Conservation (phyloP, 2,329 filamentous ascomycete genomes). For the Cladosporium sp. region DNA sequence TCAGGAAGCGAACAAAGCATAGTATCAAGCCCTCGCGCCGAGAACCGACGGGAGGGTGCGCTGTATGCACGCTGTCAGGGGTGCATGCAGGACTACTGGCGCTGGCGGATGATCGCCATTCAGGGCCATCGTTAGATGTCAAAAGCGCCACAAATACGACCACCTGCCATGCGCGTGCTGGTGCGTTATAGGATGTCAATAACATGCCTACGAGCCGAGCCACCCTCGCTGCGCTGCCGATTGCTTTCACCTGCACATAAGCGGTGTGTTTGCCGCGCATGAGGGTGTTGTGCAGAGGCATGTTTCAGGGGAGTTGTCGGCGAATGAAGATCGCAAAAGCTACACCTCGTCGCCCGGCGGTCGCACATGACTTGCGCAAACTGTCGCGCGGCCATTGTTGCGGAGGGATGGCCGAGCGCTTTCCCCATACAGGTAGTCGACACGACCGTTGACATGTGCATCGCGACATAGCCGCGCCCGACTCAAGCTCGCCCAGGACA, state of each 20-base stretch:
- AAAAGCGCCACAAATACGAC: neutral
- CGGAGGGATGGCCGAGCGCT: neutral
- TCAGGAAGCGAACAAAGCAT: neutral
- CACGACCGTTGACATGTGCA: neutral
- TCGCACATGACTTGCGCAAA: too few relatives aligned
- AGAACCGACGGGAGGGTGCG: constrained; percentile 6
- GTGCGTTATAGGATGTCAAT: neutral
- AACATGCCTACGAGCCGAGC: neutral
- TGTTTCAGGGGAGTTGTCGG: constrained; percentile 8
- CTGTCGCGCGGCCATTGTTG: too few relatives aligned
- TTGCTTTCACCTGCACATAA: neutral
- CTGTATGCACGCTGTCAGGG: constrained; percentile 11
- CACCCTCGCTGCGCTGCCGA: neutral
- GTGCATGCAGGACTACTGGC: constrained; percentile 3
- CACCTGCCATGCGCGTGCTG: neutral
- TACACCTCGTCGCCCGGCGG: neutral
- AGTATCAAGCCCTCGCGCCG: neutral
- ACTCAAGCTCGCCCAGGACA: constrained; percentile 2
- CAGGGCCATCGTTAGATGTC: neutral
- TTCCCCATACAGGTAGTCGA: neutral
- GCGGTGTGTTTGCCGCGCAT: neutral
- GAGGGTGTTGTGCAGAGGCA: constrained; percentile 9
- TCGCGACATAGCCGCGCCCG: neutral
- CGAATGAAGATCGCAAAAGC: neutral
- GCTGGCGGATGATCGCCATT: constrained; percentile 8